Base-by-base conservation (phyloP, 169 alveolate species). In the Plasmodium blacklocki region DNA sequence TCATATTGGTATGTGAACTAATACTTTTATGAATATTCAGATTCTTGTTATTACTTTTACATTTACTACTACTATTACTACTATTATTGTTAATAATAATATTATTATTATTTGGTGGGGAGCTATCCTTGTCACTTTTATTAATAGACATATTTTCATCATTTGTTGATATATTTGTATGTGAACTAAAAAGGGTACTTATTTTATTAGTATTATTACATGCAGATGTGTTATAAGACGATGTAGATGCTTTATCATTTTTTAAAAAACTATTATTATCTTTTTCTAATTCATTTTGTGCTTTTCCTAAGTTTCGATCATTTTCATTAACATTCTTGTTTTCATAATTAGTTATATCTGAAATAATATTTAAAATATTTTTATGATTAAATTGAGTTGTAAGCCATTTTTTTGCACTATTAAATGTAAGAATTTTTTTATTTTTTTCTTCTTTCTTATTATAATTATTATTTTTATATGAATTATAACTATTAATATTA, bases 341-440 rank as follows among this genome's bases (percentile, higher is more conserved):
- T 2, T 83, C 91, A 70, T 83, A 83, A 70, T 71, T 83, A 0
- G 91, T 83, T 54, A 83, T 83, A 56, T 83, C 91, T 26, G 91
- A 83, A 58, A 83, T 83, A 14, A 83, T 83, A 29, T 83, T 83
- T 32, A 83, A 49, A n/a, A 83, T 26, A 70, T 58, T 83, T 83
- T 83, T 83, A 56, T 83, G 83, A 29, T 68, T 67, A 73, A 83
- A 83, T 23, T 83, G 91, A n/a, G 59, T 83, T 1, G 86, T 83
- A 21, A 83, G 73, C 91, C 91, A 83, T 47, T 52, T 83, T 43
- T 83, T 83, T 14, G 91, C 91, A 18, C 71, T 83, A 56, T 83
- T 83, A 59, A 83, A 83, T 23, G 52, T 83, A 39, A 83, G 50
- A 1, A 83, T 32, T 47, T 83, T 83, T 11, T 83, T 83, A 83